phyloP scores from a whole-genome alignment of 2,329 filamentous ascomycete species.

The Westerdykella aurantiaca region DNA sequence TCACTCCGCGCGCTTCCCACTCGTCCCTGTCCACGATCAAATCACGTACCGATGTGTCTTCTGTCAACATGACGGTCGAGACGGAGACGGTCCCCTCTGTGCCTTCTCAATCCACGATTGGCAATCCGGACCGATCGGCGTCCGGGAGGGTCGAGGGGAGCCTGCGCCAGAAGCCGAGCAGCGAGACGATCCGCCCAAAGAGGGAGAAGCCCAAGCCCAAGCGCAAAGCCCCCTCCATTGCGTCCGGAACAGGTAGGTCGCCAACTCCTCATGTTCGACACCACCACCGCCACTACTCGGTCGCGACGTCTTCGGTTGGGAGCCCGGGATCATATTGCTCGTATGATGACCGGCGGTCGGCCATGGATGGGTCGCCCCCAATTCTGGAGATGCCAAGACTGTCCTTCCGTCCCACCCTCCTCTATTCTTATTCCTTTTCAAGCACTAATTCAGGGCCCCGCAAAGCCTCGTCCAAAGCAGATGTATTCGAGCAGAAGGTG shows the following conservation, averaged over 20 bases:
- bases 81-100: conserved; percentile 93
- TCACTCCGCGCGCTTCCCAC: conserved; percentile 61
- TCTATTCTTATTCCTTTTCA: conserved; percentile 35
- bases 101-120: conserved; percentile 66
- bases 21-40: conserved; percentile 60
- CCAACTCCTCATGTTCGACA: conserved; percentile 29
- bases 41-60: conserved; percentile 68
- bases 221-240: conserved; percentile 68
- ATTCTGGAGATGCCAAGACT: conserved; percentile 23
- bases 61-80: conserved; percentile 92
- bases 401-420: conserved; percentile 18
- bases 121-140: conserved; percentile 50
- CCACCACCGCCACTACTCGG: conserved; percentile 16
- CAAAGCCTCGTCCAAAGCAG: conserved; percentile 84
- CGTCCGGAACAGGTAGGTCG: conserved; percentile 66
- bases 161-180: conserved; percentile 78
- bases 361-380: conserved; percentile 21
- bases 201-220: conserved; percentile 80
- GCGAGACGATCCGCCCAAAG: conserved; percentile 91
- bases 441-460: conserved; percentile 33
- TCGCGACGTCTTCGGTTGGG: conserved; percentile 24
- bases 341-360: conserved; percentile 26
- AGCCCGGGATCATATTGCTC: conserved; percentile 23
- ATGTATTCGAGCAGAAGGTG: conserved; percentile 96
- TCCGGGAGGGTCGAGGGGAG: conserved; percentile 65